These are phyloP conservation scores for Niveomyces coronatus DNA, from an alignment of 2,329 filamentous ascomycete genomes.

Conservation along the genomic window DNA sequence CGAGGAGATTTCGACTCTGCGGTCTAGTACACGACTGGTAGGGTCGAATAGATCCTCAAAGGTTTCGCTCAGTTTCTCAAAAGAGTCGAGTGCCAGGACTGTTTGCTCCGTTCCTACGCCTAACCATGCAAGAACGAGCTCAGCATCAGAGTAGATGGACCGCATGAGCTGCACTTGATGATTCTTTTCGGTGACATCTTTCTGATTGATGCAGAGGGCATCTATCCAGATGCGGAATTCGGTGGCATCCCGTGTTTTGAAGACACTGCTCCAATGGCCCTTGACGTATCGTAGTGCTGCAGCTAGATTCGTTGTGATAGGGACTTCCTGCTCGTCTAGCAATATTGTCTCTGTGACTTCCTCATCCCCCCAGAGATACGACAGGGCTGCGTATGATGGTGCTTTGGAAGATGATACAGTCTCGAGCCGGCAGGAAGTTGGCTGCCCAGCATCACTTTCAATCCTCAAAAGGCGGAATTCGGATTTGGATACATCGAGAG, in stretches of 20 bases:
- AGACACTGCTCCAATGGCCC: not conserved
- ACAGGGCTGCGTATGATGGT: not conserved
- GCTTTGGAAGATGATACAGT: not conserved
- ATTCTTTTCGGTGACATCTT: slow-evolving; percentile 15
- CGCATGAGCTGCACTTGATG: slow-evolving; percentile 15
- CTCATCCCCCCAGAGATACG: not conserved
- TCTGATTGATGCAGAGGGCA: slow-evolving; percentile 18
- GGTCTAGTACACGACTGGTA: not conserved
- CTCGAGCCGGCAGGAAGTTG: not conserved
- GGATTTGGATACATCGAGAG: not conserved
- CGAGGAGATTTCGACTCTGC: not conserved
- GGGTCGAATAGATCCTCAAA: not conserved
- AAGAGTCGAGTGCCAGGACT: not conserved
- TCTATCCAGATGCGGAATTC: slow-evolving; percentile 16
- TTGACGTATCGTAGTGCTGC: not conserved
- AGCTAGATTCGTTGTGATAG: not conserved
- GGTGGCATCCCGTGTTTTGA: not conserved
- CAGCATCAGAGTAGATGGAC: not conserved
- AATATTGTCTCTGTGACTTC: not conserved
- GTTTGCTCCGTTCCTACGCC: not conserved
- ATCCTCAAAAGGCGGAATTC: not conserved
- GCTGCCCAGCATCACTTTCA: not conserved
- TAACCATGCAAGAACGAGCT: not conserved
- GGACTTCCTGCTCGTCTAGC: not conserved
- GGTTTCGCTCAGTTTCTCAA: not conserved